A percentile compares a stretch with the other conserved stretches of the same genome.
phyloP scores from a whole-genome alignment of 805 yeast species.

The Ogataea trehalophila region DNA sequence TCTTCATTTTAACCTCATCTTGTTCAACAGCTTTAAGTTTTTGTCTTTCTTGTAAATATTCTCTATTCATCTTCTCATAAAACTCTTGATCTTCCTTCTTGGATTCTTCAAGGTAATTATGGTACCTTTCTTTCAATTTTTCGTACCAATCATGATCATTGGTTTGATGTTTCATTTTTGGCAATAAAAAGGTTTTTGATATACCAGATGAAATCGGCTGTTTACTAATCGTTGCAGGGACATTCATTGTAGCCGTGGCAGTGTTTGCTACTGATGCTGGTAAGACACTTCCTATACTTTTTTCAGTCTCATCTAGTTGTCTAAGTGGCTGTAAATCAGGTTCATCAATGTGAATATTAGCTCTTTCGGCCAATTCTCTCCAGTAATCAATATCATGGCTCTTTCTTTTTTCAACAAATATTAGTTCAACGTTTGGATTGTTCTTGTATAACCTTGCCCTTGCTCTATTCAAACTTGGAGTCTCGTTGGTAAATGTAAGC shows the following conservation, averaged over 20 bases:
- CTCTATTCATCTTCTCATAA: conserved; percentile 32
- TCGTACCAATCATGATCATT: conserved; percentile 31
- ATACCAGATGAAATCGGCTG: too few species aligned
- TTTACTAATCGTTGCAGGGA: neutral
- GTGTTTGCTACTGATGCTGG: neutral
- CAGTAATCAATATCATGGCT: conserved; percentile 23
- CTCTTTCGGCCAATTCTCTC: conserved; percentile 25
- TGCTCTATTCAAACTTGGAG: conserved; percentile 23
- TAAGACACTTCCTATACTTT: neutral
- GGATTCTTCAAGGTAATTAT: conserved; percentile 27
- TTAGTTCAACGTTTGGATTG: conserved; percentile 12
- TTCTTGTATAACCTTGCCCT: conserved; percentile 17
- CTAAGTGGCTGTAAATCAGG: too few species aligned
- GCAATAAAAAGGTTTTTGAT: neutral
- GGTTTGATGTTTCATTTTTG: neutral
- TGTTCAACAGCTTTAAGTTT: conserved; percentile 10
- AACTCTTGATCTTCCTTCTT: conserved; percentile 33
- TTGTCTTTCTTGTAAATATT: conserved; percentile 22
- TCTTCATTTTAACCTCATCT: conserved; percentile 19
- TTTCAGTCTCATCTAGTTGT: neutral
- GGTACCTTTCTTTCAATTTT: conserved; percentile 30
- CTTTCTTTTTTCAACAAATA: conserved; percentile 8
- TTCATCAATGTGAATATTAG: conserved; percentile 20
- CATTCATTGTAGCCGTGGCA: neutral
- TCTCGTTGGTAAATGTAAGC: conserved; percentile 12